Evolutionary conservation across 2,329 filamentous ascomycete genomes (phyloP).

Genomic region (Aplosporella prunicola): DNA sequence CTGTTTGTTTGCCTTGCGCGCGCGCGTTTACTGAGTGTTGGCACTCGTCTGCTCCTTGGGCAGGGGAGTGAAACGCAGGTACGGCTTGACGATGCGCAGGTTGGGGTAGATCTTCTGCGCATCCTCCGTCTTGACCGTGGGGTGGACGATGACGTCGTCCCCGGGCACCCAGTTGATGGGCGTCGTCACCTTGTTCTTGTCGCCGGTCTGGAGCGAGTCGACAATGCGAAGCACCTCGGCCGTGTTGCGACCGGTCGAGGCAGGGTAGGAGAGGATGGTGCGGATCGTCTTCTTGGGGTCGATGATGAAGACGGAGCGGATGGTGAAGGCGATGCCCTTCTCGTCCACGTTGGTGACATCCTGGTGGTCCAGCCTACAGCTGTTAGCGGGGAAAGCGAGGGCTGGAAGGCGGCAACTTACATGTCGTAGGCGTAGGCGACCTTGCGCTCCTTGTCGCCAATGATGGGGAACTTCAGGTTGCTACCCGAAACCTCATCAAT

Average conservation of each 20-base stretch:
- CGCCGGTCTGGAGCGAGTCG: slow-evolving; percentile 54
- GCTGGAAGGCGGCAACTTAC: slow-evolving; percentile 16
- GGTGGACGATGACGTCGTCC: slow-evolving; percentile 87
- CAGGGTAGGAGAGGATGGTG: slow-evolving; percentile 80
- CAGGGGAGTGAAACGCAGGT: slow-evolving; percentile 60
- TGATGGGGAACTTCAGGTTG: slow-evolving; percentile 40
- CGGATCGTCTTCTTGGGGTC: slow-evolving; percentile 91
- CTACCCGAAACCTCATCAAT: slow-evolving; percentile 40
- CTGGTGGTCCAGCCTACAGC: slow-evolving; percentile 37
- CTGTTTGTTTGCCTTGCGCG: too few relatives aligned
- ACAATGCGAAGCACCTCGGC: slow-evolving; percentile 49
- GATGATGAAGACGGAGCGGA: slow-evolving; percentile 90
- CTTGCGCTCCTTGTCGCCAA: slow-evolving; percentile 40
- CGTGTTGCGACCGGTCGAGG: slow-evolving; percentile 64
- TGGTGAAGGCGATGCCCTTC: slow-evolving; percentile 72
- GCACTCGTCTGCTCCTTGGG: slow-evolving; percentile 39
- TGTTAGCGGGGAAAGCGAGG: too few relatives aligned
- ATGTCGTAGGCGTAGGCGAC: slow-evolving; percentile 43
- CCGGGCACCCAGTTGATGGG: slow-evolving; percentile 86
- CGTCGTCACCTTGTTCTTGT: slow-evolving; percentile 80
- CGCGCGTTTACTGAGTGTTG: slow-evolving; percentile 10
- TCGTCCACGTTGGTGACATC: slow-evolving; percentile 50
- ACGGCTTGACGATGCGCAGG: slow-evolving; percentile 52
- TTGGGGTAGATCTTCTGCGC: slow-evolving; percentile 82
- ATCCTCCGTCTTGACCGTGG: slow-evolving; percentile 70